Percentiles rank a stretch among this genome's conserved stretches.
Evolutionary conservation across 1,284 basidiomycete genomes (phyloP).

Genomic region (Pseudozyma sp.): DNA sequence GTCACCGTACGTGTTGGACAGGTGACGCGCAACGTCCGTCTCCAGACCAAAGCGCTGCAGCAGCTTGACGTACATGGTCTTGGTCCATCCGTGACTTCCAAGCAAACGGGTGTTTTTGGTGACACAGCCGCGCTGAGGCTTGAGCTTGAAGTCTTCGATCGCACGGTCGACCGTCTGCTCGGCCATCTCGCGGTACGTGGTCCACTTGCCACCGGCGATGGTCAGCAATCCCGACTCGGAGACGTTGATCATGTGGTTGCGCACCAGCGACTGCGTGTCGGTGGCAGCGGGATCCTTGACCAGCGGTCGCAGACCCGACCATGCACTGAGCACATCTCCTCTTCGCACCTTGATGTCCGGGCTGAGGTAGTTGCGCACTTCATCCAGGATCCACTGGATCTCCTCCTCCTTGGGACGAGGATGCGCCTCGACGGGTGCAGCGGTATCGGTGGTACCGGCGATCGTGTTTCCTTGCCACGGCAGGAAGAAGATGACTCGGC

Average conservation of each 20-base stretch:
- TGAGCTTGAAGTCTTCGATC: slow-evolving; percentile 80
- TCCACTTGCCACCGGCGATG: slow-evolving; percentile 98
- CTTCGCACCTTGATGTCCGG: slow-evolving; percentile 93
- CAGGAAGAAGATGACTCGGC: slow-evolving; percentile 97
- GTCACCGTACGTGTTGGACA: slow-evolving; percentile 94
- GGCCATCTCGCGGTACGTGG: slow-evolving; percentile 93
- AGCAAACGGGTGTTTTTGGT: slow-evolving; percentile 86
- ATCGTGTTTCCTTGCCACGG: slow-evolving; percentile 99
- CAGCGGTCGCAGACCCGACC: slow-evolving; percentile 90
- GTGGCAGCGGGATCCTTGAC: slow-evolving; percentile 85
- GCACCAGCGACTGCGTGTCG: slow-evolving; percentile 86
- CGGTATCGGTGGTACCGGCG: slow-evolving; percentile 93
- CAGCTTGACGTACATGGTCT: slow-evolving; percentile 96
- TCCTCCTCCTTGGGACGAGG: slow-evolving; percentile 91
- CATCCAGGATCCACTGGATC: slow-evolving; percentile 95
- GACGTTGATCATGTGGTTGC: slow-evolving; percentile 94
- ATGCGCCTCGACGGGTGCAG: slow-evolving; percentile 80
- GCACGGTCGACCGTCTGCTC: slow-evolving; percentile 93
- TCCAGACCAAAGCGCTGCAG: slow-evolving; percentile 86
- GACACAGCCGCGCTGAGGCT: slow-evolving; percentile 75
- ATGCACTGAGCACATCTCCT: slow-evolving; percentile 96
- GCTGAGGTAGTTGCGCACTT: slow-evolving; percentile 86
- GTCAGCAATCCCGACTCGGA: slow-evolving; percentile 85
- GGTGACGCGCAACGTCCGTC: slow-evolving; percentile 90
- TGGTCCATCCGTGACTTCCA: slow-evolving; percentile 93